These are phyloP conservation scores for Candida verbasci DNA, from an alignment of 805 yeast genomes.

Conservation along the genomic window DNA sequence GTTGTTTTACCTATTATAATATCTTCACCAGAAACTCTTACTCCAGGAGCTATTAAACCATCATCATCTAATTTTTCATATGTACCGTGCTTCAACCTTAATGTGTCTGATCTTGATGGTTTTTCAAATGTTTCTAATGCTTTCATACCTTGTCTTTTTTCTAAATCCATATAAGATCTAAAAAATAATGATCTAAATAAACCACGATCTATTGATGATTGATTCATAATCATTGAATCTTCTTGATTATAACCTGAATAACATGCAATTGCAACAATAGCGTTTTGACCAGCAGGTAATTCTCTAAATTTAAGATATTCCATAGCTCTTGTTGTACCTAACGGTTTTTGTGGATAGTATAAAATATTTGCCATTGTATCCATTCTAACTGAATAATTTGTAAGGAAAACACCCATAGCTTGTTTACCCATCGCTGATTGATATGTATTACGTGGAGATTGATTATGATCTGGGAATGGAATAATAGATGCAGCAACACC, in stretches of 20 bases:
- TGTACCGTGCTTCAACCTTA: constrained; percentile 95
- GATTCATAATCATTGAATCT: constrained; percentile 99
- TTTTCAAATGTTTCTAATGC: constrained; percentile 97
- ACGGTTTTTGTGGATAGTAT: constrained; percentile 96
- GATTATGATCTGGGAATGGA: constrained; percentile 99
- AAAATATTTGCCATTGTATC: constrained; percentile 98
- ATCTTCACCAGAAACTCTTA: constrained; percentile 98
- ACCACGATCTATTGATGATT: constrained; percentile 95
- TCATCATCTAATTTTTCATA: constrained; percentile 98
- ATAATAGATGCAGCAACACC: constrained; percentile 98
- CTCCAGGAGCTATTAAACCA: constrained; percentile 97
- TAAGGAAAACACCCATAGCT: constrained; percentile 98
- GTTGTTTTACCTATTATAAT: constrained; percentile 98
- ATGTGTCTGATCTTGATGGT: constrained; percentile 90
- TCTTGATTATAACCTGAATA: constrained; percentile 99
- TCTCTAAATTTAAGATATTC: constrained; percentile 96
- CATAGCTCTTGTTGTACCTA: constrained; percentile 98
- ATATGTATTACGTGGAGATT: constrained; percentile 98
- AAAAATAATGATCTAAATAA: constrained; percentile 92
- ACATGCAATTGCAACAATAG: constrained; percentile 96
- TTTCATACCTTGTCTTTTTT: constrained; percentile 96
- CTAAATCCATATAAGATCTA: constrained; percentile 98
- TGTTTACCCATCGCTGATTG: constrained; percentile 99
- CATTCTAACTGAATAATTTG: constrained; percentile 95
- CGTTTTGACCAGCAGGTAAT: constrained; percentile 98